Conservation (phyloP, 495 filamentous ascomycete species). For the Parachaetomium inaequale region DNA sequence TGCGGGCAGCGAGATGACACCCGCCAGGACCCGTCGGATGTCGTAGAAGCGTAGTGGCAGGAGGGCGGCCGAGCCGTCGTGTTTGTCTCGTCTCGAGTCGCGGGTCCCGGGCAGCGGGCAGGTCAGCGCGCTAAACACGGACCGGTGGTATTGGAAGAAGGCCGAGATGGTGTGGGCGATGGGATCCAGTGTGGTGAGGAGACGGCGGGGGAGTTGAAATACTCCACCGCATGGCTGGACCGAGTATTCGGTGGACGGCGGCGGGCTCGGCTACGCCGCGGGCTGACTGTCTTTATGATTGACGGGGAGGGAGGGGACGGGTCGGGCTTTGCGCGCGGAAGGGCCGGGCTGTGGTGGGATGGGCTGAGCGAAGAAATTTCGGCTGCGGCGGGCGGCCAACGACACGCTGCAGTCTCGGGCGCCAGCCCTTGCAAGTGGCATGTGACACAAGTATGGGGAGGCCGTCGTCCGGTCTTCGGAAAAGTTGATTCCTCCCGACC, state of each 20-base stretch:
- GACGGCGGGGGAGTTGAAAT: slow-evolving; percentile 32
- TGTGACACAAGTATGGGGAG: background rate
- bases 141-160: slow-evolving; percentile 21
- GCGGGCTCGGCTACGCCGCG: background rate
- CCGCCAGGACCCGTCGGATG: slow-evolving; percentile 49
- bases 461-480: background rate
- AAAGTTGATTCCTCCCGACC: background rate
- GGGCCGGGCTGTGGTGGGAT: slow-evolving; percentile 5
- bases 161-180: slow-evolving; percentile 31
- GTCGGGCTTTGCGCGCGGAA: background rate
- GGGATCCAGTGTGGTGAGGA: slow-evolving; percentile 44
- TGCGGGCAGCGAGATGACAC: slow-evolving; percentile 46
- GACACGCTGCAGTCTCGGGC: background rate
- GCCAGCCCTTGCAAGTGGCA: background rate
- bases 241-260: background rate
- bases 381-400: slow-evolving; percentile 24
- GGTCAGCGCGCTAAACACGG: slow-evolving; percentile 16
- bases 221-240: slow-evolving; percentile 40
- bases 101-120: slow-evolving; percentile 26
- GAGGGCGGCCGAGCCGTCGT: slow-evolving; percentile 39
- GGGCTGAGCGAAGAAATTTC: slow-evolving; percentile 25
- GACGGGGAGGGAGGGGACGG: background rate
- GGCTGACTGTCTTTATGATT: background rate
- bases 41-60: slow-evolving; percentile 45
- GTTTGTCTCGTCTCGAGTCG: slow-evolving; percentile 48